These are phyloP conservation scores for Linderniella brevidens DNA, from an alignment of 257 asterid species.

Conservation along the genomic window DNA sequence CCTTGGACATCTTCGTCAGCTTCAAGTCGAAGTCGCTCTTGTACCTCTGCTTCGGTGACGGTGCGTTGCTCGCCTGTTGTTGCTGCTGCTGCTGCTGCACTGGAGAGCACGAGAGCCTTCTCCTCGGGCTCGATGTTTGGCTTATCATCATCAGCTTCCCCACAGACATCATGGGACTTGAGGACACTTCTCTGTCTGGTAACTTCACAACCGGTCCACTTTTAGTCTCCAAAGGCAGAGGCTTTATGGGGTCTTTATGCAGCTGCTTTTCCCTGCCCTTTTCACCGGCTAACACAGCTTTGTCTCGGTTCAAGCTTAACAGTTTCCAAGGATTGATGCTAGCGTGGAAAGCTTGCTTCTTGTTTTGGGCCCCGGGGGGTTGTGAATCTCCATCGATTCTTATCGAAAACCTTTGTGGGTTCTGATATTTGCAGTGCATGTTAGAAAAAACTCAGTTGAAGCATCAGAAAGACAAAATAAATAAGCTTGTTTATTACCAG, in stretches of 20 bases:
- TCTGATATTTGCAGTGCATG: conserved; percentile 22
- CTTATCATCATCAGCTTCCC: conserved; percentile 25
- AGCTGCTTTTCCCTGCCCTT: conserved; percentile 28
- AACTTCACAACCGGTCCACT: conserved; percentile 46
- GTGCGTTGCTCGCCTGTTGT: conserved; percentile 6
- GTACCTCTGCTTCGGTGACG: conserved; percentile 45
- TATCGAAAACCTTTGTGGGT: conserved; percentile 46
- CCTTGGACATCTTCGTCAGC: conserved; percentile 63
- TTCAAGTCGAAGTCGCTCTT: conserved; percentile 66
- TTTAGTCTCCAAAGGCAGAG: conserved; percentile 61
- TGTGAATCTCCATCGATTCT: conserved; percentile 41
- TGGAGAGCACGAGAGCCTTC: conserved; percentile 58
- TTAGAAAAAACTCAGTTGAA: not conserved
- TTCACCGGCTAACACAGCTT: conserved; percentile 54
- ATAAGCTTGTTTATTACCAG: conserved; percentile 2
- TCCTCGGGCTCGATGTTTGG: conserved; percentile 71
- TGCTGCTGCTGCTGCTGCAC: conserved; percentile 12
- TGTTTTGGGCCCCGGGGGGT: conserved; percentile 16
- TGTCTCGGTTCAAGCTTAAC: conserved; percentile 66
- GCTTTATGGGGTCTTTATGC: conserved; percentile 37
- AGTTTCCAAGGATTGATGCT: conserved; percentile 95
- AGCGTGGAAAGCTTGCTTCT: conserved; percentile 58
- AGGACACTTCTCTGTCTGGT: conserved; percentile 11
- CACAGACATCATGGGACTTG: conserved; percentile 4
- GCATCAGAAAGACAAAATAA: not conserved